Evolutionary conservation across 352 stramenopile genomes (phyloP).

Genomic region (Pythium monospermum): DNA sequence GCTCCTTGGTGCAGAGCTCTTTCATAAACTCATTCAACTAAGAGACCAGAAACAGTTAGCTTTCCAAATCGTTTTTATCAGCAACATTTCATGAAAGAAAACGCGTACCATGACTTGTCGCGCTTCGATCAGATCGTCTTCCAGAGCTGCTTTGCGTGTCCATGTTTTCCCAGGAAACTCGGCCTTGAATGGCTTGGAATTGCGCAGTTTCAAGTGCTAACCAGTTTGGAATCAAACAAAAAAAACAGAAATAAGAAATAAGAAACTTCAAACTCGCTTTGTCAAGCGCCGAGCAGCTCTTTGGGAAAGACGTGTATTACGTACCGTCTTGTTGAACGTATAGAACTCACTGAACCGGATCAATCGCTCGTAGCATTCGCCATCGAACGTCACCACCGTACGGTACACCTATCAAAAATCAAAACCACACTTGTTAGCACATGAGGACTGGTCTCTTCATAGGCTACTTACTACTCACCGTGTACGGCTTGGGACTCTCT

Average conservation of each 20-base stretch:
- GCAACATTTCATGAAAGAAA: not conserved
- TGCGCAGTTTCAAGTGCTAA: conserved; percentile 40
- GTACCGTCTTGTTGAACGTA: conserved; percentile 31
- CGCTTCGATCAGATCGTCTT: conserved; percentile 53
- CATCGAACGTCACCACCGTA: conserved; percentile 59
- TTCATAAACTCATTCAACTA: conserved; percentile 75
- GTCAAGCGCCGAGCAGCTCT: not conserved
- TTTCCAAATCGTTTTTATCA: no score
- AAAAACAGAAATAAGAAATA: not conserved
- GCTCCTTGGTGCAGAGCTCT: conserved; percentile 32
- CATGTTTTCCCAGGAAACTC: conserved; percentile 50
- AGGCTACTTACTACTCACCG: conserved; percentile 20
- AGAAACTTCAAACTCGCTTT: not conserved
- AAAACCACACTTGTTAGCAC: not conserved
- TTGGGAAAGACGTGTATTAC: no score
- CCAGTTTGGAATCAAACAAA: not conserved
- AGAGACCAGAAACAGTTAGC: not conserved
- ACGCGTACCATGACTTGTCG: conserved; percentile 60
- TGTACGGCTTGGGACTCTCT: conserved; percentile 41
- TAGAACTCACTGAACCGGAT: conserved; percentile 65
- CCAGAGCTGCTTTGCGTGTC: conserved; percentile 47
- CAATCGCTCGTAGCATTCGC: conserved; percentile 62
- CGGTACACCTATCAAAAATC: conserved; percentile 43
- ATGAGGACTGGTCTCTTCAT: not conserved
- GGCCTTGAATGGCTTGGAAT: conserved; percentile 11